Evolutionary conservation across 2,329 filamentous ascomycete genomes (phyloP).

Genomic region (Talaromyces piceae): DNA sequence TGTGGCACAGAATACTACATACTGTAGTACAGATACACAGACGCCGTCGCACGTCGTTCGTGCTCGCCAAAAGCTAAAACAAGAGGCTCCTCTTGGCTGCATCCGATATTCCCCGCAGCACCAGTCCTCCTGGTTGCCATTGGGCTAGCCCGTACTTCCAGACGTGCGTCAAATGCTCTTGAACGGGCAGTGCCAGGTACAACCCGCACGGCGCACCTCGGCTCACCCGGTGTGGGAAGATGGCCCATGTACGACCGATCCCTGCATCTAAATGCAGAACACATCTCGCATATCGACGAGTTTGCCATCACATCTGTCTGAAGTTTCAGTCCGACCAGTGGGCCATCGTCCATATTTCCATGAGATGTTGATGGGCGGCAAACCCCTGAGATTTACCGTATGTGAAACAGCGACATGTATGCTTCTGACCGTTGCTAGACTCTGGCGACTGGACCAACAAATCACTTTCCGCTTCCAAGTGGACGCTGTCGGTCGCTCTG

Average conservation of each 20-base stretch:
- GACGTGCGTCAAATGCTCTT: not conserved
- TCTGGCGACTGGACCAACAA: not conserved
- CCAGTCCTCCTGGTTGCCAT: not conserved
- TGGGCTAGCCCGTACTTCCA: not conserved
- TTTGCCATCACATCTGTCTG: not conserved
- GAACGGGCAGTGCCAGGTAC: not conserved
- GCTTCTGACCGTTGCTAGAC: not conserved
- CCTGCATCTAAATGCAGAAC: not conserved
- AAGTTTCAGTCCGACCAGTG: no score
- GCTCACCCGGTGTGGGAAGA: not conserved
- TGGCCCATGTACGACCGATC: not conserved
- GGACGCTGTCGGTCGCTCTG: not conserved
- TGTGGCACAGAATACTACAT: not conserved
- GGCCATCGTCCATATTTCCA: not conserved
- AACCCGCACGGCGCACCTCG: not conserved
- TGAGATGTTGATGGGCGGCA: no score
- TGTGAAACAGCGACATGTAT: not conserved
- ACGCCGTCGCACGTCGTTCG: no score
- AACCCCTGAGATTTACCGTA: not conserved
- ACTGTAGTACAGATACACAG: no score
- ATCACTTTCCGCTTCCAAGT: not conserved
- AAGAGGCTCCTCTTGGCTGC: not conserved
- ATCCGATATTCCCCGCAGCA: conserved; percentile 1
- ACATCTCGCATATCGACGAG: not conserved
- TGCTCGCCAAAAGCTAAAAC: not conserved